phyloP scores from a whole-genome alignment of 1,139 yeast species.

The Zygosaccharomyces pseudobailii region DNA sequence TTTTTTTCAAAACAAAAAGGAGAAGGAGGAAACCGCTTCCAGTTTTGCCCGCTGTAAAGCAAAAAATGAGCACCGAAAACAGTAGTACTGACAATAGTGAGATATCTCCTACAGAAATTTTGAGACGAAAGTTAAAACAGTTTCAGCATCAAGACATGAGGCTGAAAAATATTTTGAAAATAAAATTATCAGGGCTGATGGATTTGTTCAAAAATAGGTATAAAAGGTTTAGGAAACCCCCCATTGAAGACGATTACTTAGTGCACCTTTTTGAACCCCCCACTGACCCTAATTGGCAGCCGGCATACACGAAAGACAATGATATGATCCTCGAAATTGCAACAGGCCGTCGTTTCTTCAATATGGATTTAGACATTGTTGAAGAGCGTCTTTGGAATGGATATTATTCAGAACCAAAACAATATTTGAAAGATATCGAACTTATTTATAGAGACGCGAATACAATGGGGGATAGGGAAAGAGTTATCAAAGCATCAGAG shows the following conservation, averaged over 20 bases:
- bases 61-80: slow-evolving; percentile 16
- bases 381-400: slow-evolving; percentile 98
- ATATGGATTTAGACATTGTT: slow-evolving; percentile 89
- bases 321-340: slow-evolving; percentile 75
- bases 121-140: slow-evolving; percentile 39
- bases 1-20: slow-evolving; percentile 40
- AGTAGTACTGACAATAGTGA: slow-evolving; percentile 22
- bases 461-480: slow-evolving; percentile 74
- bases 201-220: slow-evolving; percentile 82
- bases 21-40: slow-evolving; percentile 39
- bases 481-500: slow-evolving; percentile 84
- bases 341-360: slow-evolving; percentile 68
- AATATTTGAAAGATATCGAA: slow-evolving; percentile 77
- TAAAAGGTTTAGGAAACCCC: slow-evolving; percentile 85
- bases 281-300: slow-evolving; percentile 35
- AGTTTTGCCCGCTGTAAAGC: slow-evolving; percentile 40
- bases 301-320: slow-evolving; percentile 56
- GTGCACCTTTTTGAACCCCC: slow-evolving; percentile 72
- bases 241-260: slow-evolving; percentile 69
- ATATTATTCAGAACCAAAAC: slow-evolving; percentile 86
- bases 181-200: slow-evolving; percentile 82
- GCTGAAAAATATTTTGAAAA: slow-evolving; percentile 75
- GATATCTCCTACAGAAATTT: slow-evolving; percentile 24
- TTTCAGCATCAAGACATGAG: slow-evolving; percentile 72
- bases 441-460: slow-evolving; percentile 77